Evolutionary conservation across 345 rosid genomes (phyloP).

Genomic region (Populus davidiana): DNA sequence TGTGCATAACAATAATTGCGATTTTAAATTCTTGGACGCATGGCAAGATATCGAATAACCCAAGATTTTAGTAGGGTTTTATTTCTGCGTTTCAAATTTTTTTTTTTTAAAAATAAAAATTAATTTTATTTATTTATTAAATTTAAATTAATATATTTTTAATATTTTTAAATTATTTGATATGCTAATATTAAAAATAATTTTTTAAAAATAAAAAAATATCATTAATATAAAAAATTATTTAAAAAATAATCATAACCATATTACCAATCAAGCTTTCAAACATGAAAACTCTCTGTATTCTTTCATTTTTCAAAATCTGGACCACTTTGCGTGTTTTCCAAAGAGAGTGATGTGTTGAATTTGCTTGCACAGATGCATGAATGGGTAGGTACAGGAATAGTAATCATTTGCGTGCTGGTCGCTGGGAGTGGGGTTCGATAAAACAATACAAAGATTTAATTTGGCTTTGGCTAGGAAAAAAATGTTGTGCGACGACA

Average conservation of each 20-base stretch:
- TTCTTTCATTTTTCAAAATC: not conserved
- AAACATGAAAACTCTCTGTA: not conserved
- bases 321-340: not conserved
- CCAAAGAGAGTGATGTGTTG: not conserved
- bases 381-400: not conserved
- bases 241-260: too few relatives aligned
- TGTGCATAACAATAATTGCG: too few relatives aligned
- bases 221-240: too few relatives aligned
- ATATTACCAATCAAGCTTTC: not conserved
- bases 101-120: too few relatives aligned
- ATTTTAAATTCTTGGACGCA: not conserved
- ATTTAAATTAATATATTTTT: too few relatives aligned
- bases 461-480: not conserved
- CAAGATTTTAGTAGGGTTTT: not conserved
- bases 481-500: constrained; percentile 1
- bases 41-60: not conserved
- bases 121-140: too few relatives aligned
- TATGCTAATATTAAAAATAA: too few relatives aligned
- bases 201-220: too few relatives aligned
- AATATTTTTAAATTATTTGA: too few relatives aligned
- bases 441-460: not conserved
- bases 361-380: not conserved
- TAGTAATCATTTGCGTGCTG: constrained; percentile 6
- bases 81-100: too few relatives aligned
- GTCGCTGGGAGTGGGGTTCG: constrained; percentile 1